Evolutionary conservation across 805 yeast genomes (phyloP).

Genomic region (Candida boleticola): DNA sequence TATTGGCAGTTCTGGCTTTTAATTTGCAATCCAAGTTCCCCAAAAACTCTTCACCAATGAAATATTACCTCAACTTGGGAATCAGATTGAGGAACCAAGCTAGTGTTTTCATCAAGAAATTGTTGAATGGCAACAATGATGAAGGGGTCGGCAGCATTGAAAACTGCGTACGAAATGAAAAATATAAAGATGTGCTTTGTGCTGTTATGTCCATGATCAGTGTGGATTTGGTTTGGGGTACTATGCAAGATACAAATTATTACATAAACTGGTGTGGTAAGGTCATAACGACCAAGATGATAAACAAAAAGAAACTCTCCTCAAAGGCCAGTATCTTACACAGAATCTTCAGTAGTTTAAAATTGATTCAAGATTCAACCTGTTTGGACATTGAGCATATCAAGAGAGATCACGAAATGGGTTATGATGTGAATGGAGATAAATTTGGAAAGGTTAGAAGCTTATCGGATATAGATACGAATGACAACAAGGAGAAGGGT

Average conservation of each 20-base stretch:
- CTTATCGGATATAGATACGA: not conserved
- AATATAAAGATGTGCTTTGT: constrained; percentile 79
- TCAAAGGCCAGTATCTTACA: constrained; percentile 77
- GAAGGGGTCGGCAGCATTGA: constrained; percentile 39
- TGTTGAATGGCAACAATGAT: constrained; percentile 35
- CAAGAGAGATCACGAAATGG: constrained; percentile 31
- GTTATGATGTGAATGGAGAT: constrained; percentile 37
- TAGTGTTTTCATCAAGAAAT: constrained; percentile 58
- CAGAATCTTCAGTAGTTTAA: constrained; percentile 72
- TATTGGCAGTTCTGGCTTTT: constrained; percentile 79
- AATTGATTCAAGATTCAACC: constrained; percentile 76
- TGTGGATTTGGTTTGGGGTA: constrained; percentile 87
- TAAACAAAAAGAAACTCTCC: constrained; percentile 59
- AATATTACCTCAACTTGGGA: constrained; percentile 69
- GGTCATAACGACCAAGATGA: constrained; percentile 68
- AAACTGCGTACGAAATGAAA: constrained; percentile 50
- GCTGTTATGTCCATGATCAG: constrained; percentile 85
- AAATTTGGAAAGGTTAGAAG: constrained; percentile 18
- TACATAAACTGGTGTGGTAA: constrained; percentile 76
- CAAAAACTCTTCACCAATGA: constrained; percentile 63
- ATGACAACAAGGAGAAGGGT: constrained; percentile 4
- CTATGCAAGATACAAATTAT: constrained; percentile 79
- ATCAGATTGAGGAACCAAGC: constrained; percentile 75
- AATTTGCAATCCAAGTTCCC: constrained; percentile 71
- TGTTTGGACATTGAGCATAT: constrained; percentile 38